Evolutionary conservation across 2,329 filamentous ascomycete species (phyloP).

Genomic region (Raffaelea albimanens): DNA sequence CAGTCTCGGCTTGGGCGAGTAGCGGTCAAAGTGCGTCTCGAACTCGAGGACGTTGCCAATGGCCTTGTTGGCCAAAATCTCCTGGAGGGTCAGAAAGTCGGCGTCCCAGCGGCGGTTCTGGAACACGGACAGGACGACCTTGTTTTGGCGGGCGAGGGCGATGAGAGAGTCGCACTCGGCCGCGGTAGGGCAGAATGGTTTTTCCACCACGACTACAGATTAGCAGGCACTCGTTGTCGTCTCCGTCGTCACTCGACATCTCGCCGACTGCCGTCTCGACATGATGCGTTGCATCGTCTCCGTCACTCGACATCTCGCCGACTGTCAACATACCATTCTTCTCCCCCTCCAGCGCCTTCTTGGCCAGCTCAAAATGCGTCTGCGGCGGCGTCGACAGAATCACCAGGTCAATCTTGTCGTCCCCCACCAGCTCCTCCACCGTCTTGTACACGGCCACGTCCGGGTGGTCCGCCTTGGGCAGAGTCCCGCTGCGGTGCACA

Average conservation of each 20-base stretch:
- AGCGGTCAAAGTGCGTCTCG: constrained; percentile 72
- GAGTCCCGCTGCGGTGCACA: constrained; percentile 61
- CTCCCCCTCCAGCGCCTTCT: constrained; percentile 54
- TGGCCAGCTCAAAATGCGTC: constrained; percentile 58
- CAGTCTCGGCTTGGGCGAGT: constrained; percentile 44
- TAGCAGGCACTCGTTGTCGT: neutral
- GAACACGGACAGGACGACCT: constrained; percentile 55
- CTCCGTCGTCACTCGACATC: too few relatives aligned
- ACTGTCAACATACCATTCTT: constrained; percentile 53
- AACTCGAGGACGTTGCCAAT: constrained; percentile 70
- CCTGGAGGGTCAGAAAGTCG: constrained; percentile 62
- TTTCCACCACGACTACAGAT: constrained; percentile 58
- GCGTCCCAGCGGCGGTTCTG: constrained; percentile 71
- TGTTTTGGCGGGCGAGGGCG: constrained; percentile 38
- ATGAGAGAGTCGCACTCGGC: constrained; percentile 58
- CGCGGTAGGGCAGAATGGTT: constrained; percentile 68
- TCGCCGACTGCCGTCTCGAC: too few relatives aligned
- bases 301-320: too few relatives aligned
- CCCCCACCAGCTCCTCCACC: constrained; percentile 52
- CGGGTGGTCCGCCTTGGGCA: constrained; percentile 61
- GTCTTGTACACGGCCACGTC: constrained; percentile 54
- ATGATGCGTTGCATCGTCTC: too few relatives aligned
- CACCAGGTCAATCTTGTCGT: constrained; percentile 57
- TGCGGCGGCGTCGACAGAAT: constrained; percentile 64
- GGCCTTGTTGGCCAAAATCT: constrained; percentile 47